These are phyloP conservation scores for Serendipita sp. DNA, from an alignment of 1,284 basidiomycete species.

Conservation along the genomic window DNA sequence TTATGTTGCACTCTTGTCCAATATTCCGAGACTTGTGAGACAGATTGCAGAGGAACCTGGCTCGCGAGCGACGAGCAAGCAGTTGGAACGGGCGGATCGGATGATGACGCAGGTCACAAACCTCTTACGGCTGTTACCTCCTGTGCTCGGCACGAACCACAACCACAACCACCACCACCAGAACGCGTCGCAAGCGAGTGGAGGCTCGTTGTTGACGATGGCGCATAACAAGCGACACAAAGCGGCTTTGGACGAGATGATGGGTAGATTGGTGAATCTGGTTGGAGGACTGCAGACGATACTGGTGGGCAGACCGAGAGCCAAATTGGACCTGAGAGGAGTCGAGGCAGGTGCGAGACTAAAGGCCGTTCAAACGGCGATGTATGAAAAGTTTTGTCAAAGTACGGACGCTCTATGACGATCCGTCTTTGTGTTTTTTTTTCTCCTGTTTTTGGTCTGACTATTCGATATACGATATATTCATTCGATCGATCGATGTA, in stretches of 20 bases:
- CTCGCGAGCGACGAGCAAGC: background rate
- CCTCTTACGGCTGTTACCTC: background rate
- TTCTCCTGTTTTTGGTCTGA: too few species aligned
- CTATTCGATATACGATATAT: too few species aligned
- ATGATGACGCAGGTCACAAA: background rate
- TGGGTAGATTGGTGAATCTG: background rate
- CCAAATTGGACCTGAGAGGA: background rate
- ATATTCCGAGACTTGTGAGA: constrained; percentile 28
- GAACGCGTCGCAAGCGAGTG: background rate
- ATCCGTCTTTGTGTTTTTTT: too few species aligned
- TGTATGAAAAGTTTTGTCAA: background rate
- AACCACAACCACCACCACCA: background rate
- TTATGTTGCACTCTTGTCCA: constrained; percentile 48
- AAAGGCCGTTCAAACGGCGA: background rate
- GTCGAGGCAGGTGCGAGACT: background rate
- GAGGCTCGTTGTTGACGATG: background rate
- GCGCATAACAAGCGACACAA: background rate
- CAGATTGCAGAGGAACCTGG: background rate
- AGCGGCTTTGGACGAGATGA: constrained; percentile 4
- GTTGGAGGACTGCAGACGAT: background rate
- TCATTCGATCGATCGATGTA: too few species aligned
- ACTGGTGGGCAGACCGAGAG: background rate
- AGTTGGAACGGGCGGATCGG: background rate
- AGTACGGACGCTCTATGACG: background rate
- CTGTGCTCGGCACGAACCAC: background rate